phyloP scores from a whole-genome alignment of 441 rosid species.

The Croton laevigatus region DNA sequence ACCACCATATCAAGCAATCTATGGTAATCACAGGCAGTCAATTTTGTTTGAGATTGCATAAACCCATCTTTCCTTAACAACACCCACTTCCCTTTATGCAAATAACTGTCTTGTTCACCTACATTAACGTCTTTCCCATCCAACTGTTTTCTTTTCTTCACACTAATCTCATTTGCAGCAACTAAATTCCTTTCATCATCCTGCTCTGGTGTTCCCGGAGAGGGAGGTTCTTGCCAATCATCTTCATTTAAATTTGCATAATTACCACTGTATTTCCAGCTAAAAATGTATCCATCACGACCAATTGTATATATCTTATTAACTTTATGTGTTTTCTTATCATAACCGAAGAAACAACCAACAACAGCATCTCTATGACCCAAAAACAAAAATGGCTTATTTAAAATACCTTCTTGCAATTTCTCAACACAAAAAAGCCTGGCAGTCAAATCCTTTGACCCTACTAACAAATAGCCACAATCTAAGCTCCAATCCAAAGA shows the following conservation, averaged over 20 bases:
- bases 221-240: constrained; percentile 40
- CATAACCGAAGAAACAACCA: constrained; percentile 90
- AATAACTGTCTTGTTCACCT: constrained; percentile 36
- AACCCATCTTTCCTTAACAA: constrained; percentile 82
- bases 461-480: constrained; percentile 69
- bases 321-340: constrained; percentile 45
- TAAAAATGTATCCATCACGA: constrained; percentile 73
- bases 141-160: constrained; percentile 58
- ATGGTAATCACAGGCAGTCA: constrained; percentile 85
- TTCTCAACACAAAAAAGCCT: constrained; percentile 75
- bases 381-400: constrained; percentile 71
- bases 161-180: constrained; percentile 23
- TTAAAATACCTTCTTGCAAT: constrained; percentile 42
- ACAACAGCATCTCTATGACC: constrained; percentile 90
- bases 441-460: constrained; percentile 81
- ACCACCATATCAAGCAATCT: constrained; percentile 77
- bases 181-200: constrained; percentile 42
- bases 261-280: constrained; percentile 58
- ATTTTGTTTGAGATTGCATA: constrained; percentile 63
- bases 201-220: constrained; percentile 68
- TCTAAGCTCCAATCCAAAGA: constrained; percentile 81
- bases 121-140: constrained; percentile 41
- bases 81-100: constrained; percentile 74
- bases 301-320: constrained; percentile 63
- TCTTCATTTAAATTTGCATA: constrained; percentile 31